phyloP scores from a whole-genome alignment of 805 yeast genomes.

The Candida corydali region DNA sequence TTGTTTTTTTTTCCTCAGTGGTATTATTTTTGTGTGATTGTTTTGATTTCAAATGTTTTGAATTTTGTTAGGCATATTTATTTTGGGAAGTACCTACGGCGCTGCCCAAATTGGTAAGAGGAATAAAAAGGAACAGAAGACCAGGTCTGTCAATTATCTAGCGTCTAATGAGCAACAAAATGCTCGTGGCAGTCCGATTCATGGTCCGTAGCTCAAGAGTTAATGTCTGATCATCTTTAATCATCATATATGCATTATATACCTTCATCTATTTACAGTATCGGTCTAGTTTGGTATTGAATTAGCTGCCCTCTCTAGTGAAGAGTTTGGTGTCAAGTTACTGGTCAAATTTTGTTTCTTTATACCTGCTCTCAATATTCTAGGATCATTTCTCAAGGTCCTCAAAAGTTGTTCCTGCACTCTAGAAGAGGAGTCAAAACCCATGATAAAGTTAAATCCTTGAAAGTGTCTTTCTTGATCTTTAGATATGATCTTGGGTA shows the following conservation, averaged over 20 bases:
- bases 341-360: slow-evolving; percentile 56
- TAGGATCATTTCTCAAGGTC: slow-evolving; percentile 81
- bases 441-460: slow-evolving; percentile 82
- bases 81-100: no score
- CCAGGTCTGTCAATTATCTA: no score
- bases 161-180: no score
- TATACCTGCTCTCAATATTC: slow-evolving; percentile 77
- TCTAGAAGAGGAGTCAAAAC: slow-evolving; percentile 80
- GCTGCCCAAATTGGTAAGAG: no score
- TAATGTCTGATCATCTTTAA: no score
- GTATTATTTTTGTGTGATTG: slow-evolving; percentile 1
- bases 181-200: no score
- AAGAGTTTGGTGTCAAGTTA: slow-evolving; percentile 52
- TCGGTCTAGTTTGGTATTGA: slow-evolving; percentile 9
- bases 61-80: no score
- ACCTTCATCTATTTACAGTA: slow-evolving; percentile 1
- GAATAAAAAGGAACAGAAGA: no score
- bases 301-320: slow-evolving; percentile 44
- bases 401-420: slow-evolving; percentile 84
- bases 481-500: slow-evolving; percentile 78
- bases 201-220: no score
- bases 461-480: slow-evolving; percentile 88
- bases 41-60: slow-evolving; percentile 1
- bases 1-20: background rate
- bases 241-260: no score